phyloP scores from a whole-genome alignment of 306 rosid species.

The Sphenostylis stenocarpa region DNA sequence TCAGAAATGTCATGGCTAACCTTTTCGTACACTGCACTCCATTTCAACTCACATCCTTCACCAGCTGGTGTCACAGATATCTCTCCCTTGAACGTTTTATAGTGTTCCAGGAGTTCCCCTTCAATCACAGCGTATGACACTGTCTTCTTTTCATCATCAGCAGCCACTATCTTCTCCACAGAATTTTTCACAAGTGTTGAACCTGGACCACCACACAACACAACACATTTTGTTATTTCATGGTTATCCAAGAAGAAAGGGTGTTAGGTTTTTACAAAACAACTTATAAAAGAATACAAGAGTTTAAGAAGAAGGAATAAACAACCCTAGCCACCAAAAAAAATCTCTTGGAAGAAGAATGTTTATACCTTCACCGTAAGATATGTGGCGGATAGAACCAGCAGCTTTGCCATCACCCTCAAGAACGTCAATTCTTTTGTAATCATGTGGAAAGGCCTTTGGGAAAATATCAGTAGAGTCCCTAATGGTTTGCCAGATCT shows the following conservation, averaged over 20 bases:
- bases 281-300: no score
- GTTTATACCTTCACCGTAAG: constrained; percentile 61
- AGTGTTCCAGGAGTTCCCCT: constrained; percentile 81
- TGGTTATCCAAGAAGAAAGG: background rate
- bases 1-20: constrained; percentile 54
- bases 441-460: constrained; percentile 61
- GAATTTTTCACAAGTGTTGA: constrained; percentile 63
- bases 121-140: constrained; percentile 53
- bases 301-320: no score
- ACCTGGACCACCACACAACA: constrained; percentile 35
- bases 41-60: constrained; percentile 63
- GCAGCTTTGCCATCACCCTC: constrained; percentile 77
- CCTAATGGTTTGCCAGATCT: constrained; percentile 31
- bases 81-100: constrained; percentile 58
- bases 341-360: background rate
- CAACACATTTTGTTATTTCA: background rate
- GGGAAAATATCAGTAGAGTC: constrained; percentile 37
- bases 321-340: no score
- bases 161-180: constrained; percentile 56
- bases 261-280: no score
- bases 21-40: constrained; percentile 71
- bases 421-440: constrained; percentile 73
- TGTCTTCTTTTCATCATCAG: constrained; percentile 59
- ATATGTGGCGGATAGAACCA: constrained; percentile 68
- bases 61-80: constrained; percentile 48